Percentiles rank a stretch among this genome's conserved stretches.
These are phyloP conservation scores for Prunus mongolica DNA, from an alignment of 306 rosid genomes.

Conservation along the genomic window DNA sequence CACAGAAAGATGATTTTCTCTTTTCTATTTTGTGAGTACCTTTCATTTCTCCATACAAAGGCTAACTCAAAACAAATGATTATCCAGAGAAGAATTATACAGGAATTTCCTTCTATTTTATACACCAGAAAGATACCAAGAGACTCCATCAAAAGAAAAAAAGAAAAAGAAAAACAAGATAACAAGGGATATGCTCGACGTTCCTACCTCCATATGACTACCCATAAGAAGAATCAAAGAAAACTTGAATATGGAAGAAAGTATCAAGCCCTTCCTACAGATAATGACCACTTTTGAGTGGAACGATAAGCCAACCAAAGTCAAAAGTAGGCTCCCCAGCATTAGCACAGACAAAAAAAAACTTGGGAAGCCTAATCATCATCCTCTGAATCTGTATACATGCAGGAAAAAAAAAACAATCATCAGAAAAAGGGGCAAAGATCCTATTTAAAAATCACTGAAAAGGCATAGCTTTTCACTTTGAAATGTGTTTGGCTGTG, in stretches of 20 bases:
- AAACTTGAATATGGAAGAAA: conserved; percentile 34
- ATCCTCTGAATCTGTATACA: conserved; percentile 83
- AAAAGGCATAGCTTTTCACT: background rate
- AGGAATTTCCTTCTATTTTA: conserved; percentile 51
- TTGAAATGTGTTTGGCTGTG: background rate
- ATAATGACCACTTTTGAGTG: conserved; percentile 28
- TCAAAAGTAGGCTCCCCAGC: conserved; percentile 36
- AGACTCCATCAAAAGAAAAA: background rate
- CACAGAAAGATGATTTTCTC: background rate
- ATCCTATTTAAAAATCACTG: background rate
- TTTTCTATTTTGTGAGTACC: conserved; percentile 15
- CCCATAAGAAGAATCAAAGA: conserved; percentile 22
- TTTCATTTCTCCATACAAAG: conserved; percentile 26
- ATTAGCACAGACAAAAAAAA: conserved; percentile 34
- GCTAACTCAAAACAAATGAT: conserved; percentile 27
- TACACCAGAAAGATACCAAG: conserved; percentile 44
- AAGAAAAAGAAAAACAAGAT: conserved; percentile 4
- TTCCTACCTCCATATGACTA: conserved; percentile 32
- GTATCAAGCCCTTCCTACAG: conserved; percentile 31
- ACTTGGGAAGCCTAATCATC: conserved; percentile 54
- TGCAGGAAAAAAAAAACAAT: background rate
- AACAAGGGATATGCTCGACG: conserved; percentile 19
- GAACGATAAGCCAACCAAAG: conserved; percentile 35
- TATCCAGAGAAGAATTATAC: conserved; percentile 45
- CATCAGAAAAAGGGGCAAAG: background rate